Percentiles rank a stretch among this genome's conserved stretches.
Evolutionary conservation across 129 eudicot genomes (phyloP).

Genomic region (sunflower (Helianthus annuus)): DNA sequence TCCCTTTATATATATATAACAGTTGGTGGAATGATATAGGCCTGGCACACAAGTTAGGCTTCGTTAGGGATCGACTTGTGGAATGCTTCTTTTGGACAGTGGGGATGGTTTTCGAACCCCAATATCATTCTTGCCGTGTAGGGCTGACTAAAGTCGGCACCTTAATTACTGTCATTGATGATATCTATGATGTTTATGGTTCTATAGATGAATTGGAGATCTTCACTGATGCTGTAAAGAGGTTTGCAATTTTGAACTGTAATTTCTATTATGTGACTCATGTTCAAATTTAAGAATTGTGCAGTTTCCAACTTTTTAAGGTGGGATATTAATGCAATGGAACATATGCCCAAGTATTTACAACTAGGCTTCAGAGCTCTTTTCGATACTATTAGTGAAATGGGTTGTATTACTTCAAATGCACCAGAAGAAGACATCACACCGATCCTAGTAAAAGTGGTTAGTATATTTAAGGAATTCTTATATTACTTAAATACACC

Average conservation of each 20-base stretch:
- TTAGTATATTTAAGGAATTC: neutral
- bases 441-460: slow-evolving; percentile 28
- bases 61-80: slow-evolving; percentile 44
- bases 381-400: slow-evolving; percentile 38
- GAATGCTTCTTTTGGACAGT: slow-evolving; percentile 48
- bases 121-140: slow-evolving; percentile 24
- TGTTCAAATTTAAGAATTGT: neutral
- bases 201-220: slow-evolving; percentile 45
- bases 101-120: slow-evolving; percentile 41
- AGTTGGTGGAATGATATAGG: slow-evolving; percentile 48
- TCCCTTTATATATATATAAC: neutral
- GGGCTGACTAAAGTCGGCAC: slow-evolving; percentile 20
- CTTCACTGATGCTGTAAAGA: slow-evolving; percentile 33
- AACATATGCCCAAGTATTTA: slow-evolving; percentile 42
- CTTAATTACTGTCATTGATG: slow-evolving; percentile 45
- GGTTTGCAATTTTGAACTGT: neutral
- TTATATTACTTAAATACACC: neutral
- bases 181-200: slow-evolving; percentile 56
- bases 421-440: slow-evolving; percentile 31
- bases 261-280: neutral
- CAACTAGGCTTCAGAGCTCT: slow-evolving; percentile 37
- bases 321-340: slow-evolving; percentile 45
- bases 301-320: neutral
- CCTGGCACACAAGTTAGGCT: slow-evolving; percentile 34
- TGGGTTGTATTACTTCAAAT: slow-evolving; percentile 28